phyloP scores from a whole-genome alignment of 2,329 filamentous ascomycete species.

The Fusarium circinatum region DNA sequence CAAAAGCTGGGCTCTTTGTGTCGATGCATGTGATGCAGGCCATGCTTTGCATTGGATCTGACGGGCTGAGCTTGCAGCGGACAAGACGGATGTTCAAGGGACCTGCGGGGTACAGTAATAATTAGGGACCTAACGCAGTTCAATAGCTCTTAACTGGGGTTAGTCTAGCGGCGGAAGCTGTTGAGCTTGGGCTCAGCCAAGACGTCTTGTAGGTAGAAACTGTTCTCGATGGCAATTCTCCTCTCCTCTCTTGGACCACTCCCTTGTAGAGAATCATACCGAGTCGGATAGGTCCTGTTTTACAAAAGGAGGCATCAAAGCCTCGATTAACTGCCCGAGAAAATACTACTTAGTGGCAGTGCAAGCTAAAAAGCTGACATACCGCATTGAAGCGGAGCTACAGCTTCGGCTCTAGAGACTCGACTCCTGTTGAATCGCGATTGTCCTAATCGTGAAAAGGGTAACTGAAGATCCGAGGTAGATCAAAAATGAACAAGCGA shows the following conservation, averaged over 20 bases:
- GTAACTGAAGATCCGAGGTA: background rate
- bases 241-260: background rate
- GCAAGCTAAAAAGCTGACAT: conserved; percentile 7
- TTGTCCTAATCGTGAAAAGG: background rate
- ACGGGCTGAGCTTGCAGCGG: background rate
- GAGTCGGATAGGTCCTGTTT: background rate
- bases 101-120: conserved; percentile 25
- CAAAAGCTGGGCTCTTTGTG: background rate
- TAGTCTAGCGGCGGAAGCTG: background rate
- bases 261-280: background rate
- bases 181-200: background rate
- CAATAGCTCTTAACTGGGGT: background rate
- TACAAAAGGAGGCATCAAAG: background rate
- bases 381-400: background rate
- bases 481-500: background rate
- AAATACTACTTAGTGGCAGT: background rate
- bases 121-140: background rate
- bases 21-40: conserved; percentile 19
- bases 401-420: background rate
- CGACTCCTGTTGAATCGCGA: background rate
- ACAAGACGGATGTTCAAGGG: conserved; percentile 12
- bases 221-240: background rate
- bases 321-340: background rate
- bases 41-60: background rate
- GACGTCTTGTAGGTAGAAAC: background rate